Conservation (phyloP, 75 land plant genomes). For the Cryptomeria japonica region DNA sequence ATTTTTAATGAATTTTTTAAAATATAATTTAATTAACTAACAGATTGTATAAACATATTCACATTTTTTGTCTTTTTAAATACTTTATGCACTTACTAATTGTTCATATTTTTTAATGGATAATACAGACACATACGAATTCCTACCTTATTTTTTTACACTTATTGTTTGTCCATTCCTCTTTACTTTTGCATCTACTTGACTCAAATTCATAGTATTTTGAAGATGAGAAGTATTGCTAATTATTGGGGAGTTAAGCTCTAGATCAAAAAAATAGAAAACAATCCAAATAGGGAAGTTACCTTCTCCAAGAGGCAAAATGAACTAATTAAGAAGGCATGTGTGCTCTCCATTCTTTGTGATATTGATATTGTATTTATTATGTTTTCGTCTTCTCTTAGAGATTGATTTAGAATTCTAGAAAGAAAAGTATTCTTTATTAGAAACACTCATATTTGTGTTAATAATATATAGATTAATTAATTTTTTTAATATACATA, state of each 20-base stretch:
- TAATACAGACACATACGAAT: not conserved
- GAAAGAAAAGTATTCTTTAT: slow-evolving; percentile 32
- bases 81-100: not conserved
- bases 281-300: slow-evolving; percentile 45
- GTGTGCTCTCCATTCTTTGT: slow-evolving; percentile 64
- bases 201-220: too few relatives aligned
- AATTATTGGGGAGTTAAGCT: slow-evolving; percentile 56
- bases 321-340: slow-evolving; percentile 71
- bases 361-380: slow-evolving; percentile 64
- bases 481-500: too few relatives aligned
- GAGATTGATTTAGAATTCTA: slow-evolving; percentile 50
- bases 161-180: too few relatives aligned
- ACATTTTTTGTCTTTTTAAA: too few relatives aligned
- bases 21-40: too few relatives aligned
- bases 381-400: slow-evolving; percentile 64
- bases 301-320: slow-evolving; percentile 62
- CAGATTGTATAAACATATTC: too few relatives aligned
- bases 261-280: slow-evolving; percentile 60
- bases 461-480: too few relatives aligned
- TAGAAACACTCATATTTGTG: not conserved
- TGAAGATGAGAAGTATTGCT: not conserved
- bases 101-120: not conserved
- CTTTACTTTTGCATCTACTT: too few relatives aligned
- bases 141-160: not conserved
- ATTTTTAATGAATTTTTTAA: too few relatives aligned